These are phyloP conservation scores for Parachaetomium inaequale DNA, from an alignment of 495 filamentous ascomycete genomes.

Conservation along the genomic window DNA sequence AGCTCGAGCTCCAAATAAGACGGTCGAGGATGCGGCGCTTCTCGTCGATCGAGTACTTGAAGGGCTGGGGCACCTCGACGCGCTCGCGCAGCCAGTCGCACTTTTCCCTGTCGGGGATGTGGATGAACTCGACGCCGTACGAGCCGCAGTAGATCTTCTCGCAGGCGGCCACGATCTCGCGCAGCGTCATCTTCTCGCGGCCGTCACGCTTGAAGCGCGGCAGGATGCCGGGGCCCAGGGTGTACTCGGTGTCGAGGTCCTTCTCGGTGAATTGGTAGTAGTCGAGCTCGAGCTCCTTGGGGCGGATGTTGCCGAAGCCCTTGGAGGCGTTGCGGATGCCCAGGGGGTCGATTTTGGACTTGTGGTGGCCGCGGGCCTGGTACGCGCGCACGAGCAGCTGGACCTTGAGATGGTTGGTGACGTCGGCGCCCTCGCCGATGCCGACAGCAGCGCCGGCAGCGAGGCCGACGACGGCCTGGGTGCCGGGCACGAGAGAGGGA, in stretches of 20 bases:
- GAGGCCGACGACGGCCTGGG: constrained; percentile 71
- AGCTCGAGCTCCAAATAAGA: constrained; percentile 95
- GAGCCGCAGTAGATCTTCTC: constrained; percentile 95
- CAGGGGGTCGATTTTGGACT: constrained; percentile 93
- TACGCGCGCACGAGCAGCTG: constrained; percentile 95
- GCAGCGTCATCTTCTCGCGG: constrained; percentile 91
- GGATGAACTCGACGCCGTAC: constrained; percentile 96
- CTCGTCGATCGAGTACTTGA: constrained; percentile 94
- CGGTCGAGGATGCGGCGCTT: constrained; percentile 96
- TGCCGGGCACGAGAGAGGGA: constrained; percentile 79
- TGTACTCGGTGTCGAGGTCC: constrained; percentile 90
- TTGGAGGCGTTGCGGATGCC: constrained; percentile 84
- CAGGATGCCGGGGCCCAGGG: constrained; percentile 89
- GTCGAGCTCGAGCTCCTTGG: constrained; percentile 87
- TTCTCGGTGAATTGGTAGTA: constrained; percentile 93
- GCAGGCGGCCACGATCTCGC: constrained; percentile 89
- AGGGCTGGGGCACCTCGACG: constrained; percentile 87
- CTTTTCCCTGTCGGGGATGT: constrained; percentile 94
- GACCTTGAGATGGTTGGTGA: constrained; percentile 96
- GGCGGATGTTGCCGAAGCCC: constrained; percentile 81
- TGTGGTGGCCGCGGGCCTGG: constrained; percentile 96
- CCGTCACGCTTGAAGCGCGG: constrained; percentile 85
- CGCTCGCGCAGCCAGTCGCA: constrained; percentile 97
- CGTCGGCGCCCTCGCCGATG: constrained; percentile 69
- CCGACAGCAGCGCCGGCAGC: constrained; percentile 66